Evolutionary conservation across 176 grass and related monocot genomes (phyloP), one percentile per base, ranked within the genome.

Genomic region (Calamus simplicifolius): DNA sequence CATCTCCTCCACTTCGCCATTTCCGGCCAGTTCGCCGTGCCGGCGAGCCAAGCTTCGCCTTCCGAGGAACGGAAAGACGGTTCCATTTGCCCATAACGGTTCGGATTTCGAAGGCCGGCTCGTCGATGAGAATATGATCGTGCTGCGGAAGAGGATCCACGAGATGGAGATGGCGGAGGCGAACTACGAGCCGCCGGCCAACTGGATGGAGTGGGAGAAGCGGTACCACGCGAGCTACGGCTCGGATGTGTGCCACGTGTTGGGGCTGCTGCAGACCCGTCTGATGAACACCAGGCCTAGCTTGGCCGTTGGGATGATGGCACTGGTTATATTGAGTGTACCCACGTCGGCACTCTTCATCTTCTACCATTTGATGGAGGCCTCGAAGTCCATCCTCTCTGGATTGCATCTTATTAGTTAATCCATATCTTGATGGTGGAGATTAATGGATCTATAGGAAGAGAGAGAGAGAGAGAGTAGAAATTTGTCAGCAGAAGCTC

Each of bases 181-280:
- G 25, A 51, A 58, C 56, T 75, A 72, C 62, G 69, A 77, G 51
- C 63, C 77, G 35, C 77, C 78, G 52, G 16, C 12, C 0, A 43
- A 68, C 7, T 87, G 88, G 88, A 78, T 69, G 66, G 80, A 72
- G 31, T 76, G 82, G 85, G 85, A 95, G 64, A 82, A 76, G 72
- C 77, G 80, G 52, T 77, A 82, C 56, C 52, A 84, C 56, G 69
- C 49, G 74, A 71, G 59, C 62, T 87, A 80, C 70, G 52, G 69
- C 17, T 69, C 71, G 0, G 82, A 76, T 57, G 90, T 87, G 57
- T 80, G 54, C 54, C 62, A 57, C 17, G 54, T 79, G 50, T 30
- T 62, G 35, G 82, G 56, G 12, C 5, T 85, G 31, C 58, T 96
- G 56, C 80, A 77, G 71, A 64, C 50, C 27, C 0, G 87, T 5